phyloP scores from a whole-genome alignment of 352 stramenopile genomes.

The Phytophthora melonis region DNA sequence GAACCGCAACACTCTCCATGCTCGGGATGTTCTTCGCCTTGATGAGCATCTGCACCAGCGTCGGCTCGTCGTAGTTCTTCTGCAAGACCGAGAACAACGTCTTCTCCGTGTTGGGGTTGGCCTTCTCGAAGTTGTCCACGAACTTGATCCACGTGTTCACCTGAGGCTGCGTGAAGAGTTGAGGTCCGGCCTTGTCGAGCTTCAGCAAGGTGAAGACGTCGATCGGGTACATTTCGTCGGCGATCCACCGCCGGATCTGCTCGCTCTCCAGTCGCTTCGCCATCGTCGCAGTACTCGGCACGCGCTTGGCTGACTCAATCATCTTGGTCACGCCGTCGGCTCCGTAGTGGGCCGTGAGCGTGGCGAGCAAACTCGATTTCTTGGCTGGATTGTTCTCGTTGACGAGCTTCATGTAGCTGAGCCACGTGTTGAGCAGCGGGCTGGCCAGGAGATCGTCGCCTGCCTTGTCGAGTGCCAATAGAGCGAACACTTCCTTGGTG shows the following conservation, averaged over 20 bases:
- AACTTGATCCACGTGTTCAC: constrained; percentile 9
- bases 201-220: constrained; percentile 17
- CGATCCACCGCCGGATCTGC: constrained; percentile 19
- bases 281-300: neutral
- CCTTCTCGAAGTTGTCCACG: constrained; percentile 12
- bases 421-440: neutral
- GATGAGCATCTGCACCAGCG: constrained; percentile 11
- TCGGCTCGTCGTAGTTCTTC: constrained; percentile 1
- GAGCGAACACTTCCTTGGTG: neutral
- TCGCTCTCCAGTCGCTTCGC: constrained; percentile 20
- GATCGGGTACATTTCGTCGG: constrained; percentile 4
- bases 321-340: constrained; percentile 11
- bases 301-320: neutral
- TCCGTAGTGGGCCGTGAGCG: constrained; percentile 1
- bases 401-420: neutral
- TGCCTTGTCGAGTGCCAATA: constrained; percentile 9
- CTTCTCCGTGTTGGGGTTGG: neutral
- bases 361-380: constrained; percentile 3
- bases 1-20: constrained; percentile 9
- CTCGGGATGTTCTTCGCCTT: constrained; percentile 15
- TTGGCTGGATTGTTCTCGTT: constrained; percentile 3
- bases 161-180: constrained; percentile 12
- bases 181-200: neutral
- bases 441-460: neutral
- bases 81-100: constrained; percentile 9